Evolutionary conservation across 2,329 filamentous ascomycete genomes (phyloP).

Genomic region (Trichoderma semiorbis): DNA sequence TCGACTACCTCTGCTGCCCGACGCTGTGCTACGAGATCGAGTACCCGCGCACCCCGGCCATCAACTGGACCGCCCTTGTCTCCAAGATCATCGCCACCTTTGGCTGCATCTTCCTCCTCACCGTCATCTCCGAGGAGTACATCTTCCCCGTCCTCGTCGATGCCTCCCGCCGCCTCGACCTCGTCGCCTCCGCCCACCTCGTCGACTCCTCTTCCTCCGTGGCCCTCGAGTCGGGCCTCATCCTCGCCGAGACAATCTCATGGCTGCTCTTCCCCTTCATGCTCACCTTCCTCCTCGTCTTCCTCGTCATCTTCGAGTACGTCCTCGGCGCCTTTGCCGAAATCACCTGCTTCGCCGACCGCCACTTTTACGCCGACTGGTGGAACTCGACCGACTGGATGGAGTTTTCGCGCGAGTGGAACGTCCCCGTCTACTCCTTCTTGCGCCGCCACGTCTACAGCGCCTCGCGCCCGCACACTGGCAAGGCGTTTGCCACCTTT

Average conservation of each 20-base stretch:
- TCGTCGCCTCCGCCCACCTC: slow-evolving; percentile 24
- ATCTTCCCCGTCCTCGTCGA: slow-evolving; percentile 85
- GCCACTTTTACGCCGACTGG: slow-evolving; percentile 84
- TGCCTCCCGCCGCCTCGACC: slow-evolving; percentile 54
- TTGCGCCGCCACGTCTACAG: slow-evolving; percentile 91
- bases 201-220: slow-evolving; percentile 45
- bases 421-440: slow-evolving; percentile 95
- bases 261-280: slow-evolving; percentile 95
- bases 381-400: slow-evolving; percentile 85
- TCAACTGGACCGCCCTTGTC: slow-evolving; percentile 76
- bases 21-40: slow-evolving; percentile 97
- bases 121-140: slow-evolving; percentile 88
- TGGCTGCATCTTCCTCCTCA: slow-evolving; percentile 93
- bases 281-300: slow-evolving; percentile 91
- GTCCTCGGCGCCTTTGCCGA: slow-evolving; percentile 91
- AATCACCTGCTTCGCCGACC: slow-evolving; percentile 87
- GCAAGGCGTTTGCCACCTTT: slow-evolving; percentile 71
- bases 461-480: slow-evolving; percentile 73
- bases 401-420: slow-evolving; percentile 95
- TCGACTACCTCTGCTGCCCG: slow-evolving; percentile 85
- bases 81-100: slow-evolving; percentile 88
- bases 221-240: slow-evolving; percentile 65
- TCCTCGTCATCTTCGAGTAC: slow-evolving; percentile 98
- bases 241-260: slow-evolving; percentile 85
- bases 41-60: slow-evolving; percentile 75